Conservation (phyloP, 345 rosid species). For the Eucalyptus curtisii region DNA sequence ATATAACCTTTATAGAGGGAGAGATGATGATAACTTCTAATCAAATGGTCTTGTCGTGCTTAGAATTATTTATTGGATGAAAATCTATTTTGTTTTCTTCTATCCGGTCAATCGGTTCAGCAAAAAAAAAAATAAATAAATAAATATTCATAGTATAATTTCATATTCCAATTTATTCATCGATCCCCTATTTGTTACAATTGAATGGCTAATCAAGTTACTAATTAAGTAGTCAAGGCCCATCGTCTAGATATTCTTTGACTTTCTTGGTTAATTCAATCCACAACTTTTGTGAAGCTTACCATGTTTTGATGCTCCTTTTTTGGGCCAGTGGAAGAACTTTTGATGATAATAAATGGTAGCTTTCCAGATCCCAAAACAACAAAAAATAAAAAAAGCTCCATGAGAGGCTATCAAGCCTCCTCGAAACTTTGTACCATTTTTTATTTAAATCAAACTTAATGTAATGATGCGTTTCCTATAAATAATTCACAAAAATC, state of each 20-base stretch:
- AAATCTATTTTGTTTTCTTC: not conserved
- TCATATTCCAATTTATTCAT: not conserved
- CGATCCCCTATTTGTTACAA: not conserved
- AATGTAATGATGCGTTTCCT: too few species aligned
- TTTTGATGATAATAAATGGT: too few species aligned
- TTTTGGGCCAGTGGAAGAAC: too few species aligned
- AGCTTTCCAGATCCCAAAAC: rapidly evolving
- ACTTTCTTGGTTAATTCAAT: too few species aligned
- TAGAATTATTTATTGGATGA: not conserved
- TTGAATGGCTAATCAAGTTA: not conserved
- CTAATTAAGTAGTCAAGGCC: too few species aligned
- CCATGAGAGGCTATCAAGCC: rapidly evolving
- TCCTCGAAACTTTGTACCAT: not conserved
- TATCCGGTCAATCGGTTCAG: rapidly evolving
- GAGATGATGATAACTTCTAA: not conserved
- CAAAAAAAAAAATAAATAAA: not conserved
- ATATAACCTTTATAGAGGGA: not conserved
- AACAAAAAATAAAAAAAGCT: too few species aligned
- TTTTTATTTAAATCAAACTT: rapidly evolving
- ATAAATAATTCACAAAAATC: not conserved
- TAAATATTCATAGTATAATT: not conserved
- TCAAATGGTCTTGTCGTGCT: too few species aligned
- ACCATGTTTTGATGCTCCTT: too few species aligned
- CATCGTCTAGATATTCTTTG: too few species aligned
- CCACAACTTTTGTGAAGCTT: too few species aligned